Base-by-base conservation (phyloP, 1,139 yeast genomes). In the Taphrina sp. region DNA sequence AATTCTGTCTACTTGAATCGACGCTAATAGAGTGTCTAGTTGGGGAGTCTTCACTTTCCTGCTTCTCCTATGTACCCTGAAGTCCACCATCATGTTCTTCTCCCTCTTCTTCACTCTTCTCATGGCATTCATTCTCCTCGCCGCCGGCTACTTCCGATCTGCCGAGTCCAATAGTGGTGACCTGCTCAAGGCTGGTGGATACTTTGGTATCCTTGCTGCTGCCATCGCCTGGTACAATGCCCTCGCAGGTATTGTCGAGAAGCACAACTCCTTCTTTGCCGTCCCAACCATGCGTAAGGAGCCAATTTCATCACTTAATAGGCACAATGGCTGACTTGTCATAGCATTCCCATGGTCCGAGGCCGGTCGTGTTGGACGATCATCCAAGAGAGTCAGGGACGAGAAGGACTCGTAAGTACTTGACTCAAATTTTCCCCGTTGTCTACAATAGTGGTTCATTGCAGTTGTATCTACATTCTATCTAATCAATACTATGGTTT, bases 141-240 rank as follows among this genome's bases (percentile, higher is more conserved):
- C 85, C 0, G 75, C 82, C 63, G 81, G 84, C 26, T 80, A 83
- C 60, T 72, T 80, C 57, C 70, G 70, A 33, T 65, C 59, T 31
- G 61, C 62, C 17, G 67, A 67, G 17, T 23, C 62, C 20, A 67
- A 69, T 4, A 19, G 29, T 16, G 65, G 65, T 62, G 70, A 75
- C 35, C 68, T 73, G 54, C 70, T 76, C 59, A 81, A 74, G 65
- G 95, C 92, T 19, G 95, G 82, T 38, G 96, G 96, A 62, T 83
- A 83, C 28, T 72, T 85, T 59, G 96, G 95, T 38, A 67, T 88
- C n/a, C 69, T 87, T 34, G 82, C 90, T 36, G 86, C 95, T 1
- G 79, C 85, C 64, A 69, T 80, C 54, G 95, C 95, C 12, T 88
- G 92, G 90, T 88, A 87, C 68, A 85, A 86, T 68, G 95, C 95